Base-by-base conservation (phyloP, 805 yeast species). In the Metschnikowia aberdeeniae region DNA sequence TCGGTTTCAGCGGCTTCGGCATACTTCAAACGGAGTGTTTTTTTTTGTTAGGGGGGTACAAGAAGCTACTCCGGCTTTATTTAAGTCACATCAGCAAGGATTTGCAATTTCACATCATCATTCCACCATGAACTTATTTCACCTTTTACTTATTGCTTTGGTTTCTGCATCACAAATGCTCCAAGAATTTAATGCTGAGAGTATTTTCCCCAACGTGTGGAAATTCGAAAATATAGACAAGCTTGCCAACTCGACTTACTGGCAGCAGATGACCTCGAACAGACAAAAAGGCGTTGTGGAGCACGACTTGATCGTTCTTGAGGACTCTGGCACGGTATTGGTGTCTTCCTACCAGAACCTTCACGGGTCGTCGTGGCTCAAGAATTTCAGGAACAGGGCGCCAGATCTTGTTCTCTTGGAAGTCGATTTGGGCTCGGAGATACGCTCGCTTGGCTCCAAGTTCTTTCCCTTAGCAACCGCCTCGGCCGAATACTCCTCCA, bases 391-490 rank as follows among this genome's bases (percentile, higher is more conserved):
- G 12, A 11, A 39, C 12, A 13, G 24, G 5, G 22, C 9, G 6
- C 27, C 8, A 17, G 38, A 20, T 11, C 34, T 51, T 17, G 12
- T 11, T 12, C 19, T 51, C 37, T 36, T 42, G n/a, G 55, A 51
- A 24, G 37, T 49, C 31, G 49, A 46, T 20, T 44, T 51, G 44
- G 55, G 55, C 28, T 12, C 10, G 17, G 49, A 49, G 24, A 28
- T 40, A 8, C 32, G 36, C 26, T 31, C 40, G 19, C 38, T 46
- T 10, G 53, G 51, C 8, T 42, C 51, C 10, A 43, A 42, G 7
- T 46, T 36, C 28, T 51, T 30, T 37, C 55, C 55, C 7, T 30
- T 51, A 13, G 36, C 41, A 7, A 51, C 55, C 3, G 43, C 43
- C 8, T 51, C 55, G 2, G 51, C 53, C 9, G 46, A 44, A 37